A percentile compares a stretch with the other conserved stretches of the same genome.
Evolutionary conservation across 163 green algal species (phyloP).

Genomic region (Trebouxia gelatinosa): DNA sequence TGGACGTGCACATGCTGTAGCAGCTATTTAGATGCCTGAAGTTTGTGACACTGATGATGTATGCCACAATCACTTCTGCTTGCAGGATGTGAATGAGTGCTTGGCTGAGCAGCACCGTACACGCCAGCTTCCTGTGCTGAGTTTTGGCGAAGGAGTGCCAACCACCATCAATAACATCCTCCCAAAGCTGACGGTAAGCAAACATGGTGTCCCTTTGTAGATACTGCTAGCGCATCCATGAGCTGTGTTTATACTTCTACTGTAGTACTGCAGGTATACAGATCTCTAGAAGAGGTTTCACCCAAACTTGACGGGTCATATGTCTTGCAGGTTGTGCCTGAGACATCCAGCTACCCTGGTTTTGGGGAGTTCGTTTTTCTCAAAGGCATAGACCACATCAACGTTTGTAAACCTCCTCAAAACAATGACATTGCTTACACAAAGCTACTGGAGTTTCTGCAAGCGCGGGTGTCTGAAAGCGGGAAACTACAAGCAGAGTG

Average conservation of each 20-base stretch:
- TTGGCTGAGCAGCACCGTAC: slow-evolving; percentile 46
- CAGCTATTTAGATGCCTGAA: too few species aligned
- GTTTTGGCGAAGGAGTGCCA: slow-evolving; percentile 59
- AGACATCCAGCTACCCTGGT: slow-evolving; percentile 80
- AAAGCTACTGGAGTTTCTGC: slow-evolving; percentile 52
- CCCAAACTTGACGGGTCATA: neutral
- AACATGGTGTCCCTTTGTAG: too few species aligned
- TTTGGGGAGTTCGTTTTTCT: slow-evolving; percentile 82
- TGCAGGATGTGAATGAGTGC: slow-evolving; percentile 46
- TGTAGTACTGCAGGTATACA: slow-evolving; percentile 3
- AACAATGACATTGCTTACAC: slow-evolving; percentile 54
- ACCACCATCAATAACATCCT: slow-evolving; percentile 63
- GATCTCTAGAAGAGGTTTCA: neutral
- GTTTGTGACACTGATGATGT: neutral
- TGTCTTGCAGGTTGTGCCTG: slow-evolving; percentile 59
- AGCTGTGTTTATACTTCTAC: slow-evolving; percentile 13
- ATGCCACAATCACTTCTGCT: neutral
- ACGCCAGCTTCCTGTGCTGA: slow-evolving; percentile 54
- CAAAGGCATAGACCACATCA: slow-evolving; percentile 76
- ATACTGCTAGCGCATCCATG: slow-evolving; percentile 36
- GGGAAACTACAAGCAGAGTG: too few species aligned
- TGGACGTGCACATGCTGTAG: neutral
- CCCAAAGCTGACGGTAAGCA: slow-evolving; percentile 43
- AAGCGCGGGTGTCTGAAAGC: neutral
- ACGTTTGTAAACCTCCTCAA: slow-evolving; percentile 75